A percentile compares a stretch with the other conserved stretches of the same genome.
Evolutionary conservation across 2,329 filamentous ascomycete genomes (phyloP).

Genomic region (Blastomyces parvus): DNA sequence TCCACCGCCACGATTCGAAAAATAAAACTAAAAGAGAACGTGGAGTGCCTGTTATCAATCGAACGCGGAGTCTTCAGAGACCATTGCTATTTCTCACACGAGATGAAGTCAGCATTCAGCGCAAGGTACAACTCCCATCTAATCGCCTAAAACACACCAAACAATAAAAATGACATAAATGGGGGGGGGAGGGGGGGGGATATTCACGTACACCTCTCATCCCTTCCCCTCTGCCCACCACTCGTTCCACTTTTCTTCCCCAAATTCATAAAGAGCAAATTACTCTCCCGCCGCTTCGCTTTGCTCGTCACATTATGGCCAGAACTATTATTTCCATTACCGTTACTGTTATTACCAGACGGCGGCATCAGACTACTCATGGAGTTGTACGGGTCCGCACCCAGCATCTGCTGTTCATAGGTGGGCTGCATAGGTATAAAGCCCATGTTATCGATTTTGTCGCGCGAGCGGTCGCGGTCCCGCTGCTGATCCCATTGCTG

Average conservation of each 20-base stretch:
- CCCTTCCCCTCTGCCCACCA: neutral
- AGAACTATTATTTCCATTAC: neutral
- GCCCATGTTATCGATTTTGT: constrained; percentile 42
- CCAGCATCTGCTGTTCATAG: constrained; percentile 34
- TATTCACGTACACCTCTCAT: constrained; percentile 1
- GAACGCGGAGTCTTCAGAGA: constrained; percentile 15
- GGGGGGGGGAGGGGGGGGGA: too few relatives aligned
- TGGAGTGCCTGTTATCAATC: constrained; percentile 7
- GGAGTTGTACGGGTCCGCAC: constrained; percentile 25
- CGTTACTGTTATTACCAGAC: constrained; percentile 15
- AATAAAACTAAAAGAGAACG: too few relatives aligned
- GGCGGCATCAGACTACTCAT: constrained; percentile 35
- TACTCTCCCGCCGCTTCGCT: constrained; percentile 41
- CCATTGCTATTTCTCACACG: constrained; percentile 7
- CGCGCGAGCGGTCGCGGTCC: constrained; percentile 13
- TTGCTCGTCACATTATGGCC: constrained; percentile 23
- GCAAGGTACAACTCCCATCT: neutral
- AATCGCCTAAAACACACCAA: neutral
- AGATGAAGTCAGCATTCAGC: neutral
- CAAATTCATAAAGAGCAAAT: constrained; percentile 38
- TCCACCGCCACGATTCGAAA: neutral
- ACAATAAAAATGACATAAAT: too few relatives aligned
- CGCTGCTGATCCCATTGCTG: constrained; percentile 12
- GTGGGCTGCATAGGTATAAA: constrained; percentile 44
- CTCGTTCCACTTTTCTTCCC: constrained; percentile 20